phyloP scores from a whole-genome alignment of 1,284 basidiomycete species.

The Ustilago shanxiensis region DNA sequence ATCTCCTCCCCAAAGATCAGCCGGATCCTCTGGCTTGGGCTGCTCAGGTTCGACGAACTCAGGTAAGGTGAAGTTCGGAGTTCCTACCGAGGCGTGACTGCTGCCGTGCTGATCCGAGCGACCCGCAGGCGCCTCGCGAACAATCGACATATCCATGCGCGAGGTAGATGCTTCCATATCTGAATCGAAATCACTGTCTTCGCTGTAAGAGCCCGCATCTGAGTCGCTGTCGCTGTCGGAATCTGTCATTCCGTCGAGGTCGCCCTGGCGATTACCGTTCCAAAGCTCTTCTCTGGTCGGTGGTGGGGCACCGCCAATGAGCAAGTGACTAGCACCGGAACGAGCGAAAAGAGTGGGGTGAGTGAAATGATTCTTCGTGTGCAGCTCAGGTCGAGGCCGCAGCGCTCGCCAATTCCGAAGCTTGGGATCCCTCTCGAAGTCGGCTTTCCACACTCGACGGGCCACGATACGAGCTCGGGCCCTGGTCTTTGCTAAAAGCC shows the following conservation, averaged over 20 bases:
- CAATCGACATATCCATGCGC: slow-evolving; percentile 43
- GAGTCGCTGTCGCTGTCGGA: slow-evolving; percentile 41
- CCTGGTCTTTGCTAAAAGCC: slow-evolving; percentile 44
- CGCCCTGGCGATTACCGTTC: slow-evolving; percentile 24
- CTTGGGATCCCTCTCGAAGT: slow-evolving; percentile 20
- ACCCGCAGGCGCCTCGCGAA: slow-evolving; percentile 11
- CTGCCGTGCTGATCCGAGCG: slow-evolving; percentile 12
- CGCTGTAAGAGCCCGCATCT: slow-evolving; percentile 40
- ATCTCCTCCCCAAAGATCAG: slow-evolving; percentile 51
- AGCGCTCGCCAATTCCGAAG: slow-evolving; percentile 36
- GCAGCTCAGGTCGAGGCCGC: slow-evolving; percentile 38
- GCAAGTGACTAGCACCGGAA: slow-evolving; percentile 46
- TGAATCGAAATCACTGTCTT: slow-evolving; percentile 44
- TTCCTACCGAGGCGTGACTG: slow-evolving; percentile 9
- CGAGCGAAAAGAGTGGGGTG: slow-evolving; percentile 58
- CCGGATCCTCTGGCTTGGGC: slow-evolving; percentile 48
- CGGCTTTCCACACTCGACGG: slow-evolving; percentile 43
- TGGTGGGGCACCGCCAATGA: slow-evolving; percentile 48
- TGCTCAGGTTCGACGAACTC: slow-evolving; percentile 47
- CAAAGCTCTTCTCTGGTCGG: slow-evolving; percentile 29
- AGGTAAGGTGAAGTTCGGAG: slow-evolving; percentile 28
- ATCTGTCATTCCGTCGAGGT: slow-evolving; percentile 33
- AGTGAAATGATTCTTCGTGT: slow-evolving; percentile 55
- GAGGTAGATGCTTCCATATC: slow-evolving; percentile 38
- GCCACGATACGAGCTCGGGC: slow-evolving; percentile 45